Conservation (phyloP, 208 protist genomes). For the Crithidia brevicula region DNA sequence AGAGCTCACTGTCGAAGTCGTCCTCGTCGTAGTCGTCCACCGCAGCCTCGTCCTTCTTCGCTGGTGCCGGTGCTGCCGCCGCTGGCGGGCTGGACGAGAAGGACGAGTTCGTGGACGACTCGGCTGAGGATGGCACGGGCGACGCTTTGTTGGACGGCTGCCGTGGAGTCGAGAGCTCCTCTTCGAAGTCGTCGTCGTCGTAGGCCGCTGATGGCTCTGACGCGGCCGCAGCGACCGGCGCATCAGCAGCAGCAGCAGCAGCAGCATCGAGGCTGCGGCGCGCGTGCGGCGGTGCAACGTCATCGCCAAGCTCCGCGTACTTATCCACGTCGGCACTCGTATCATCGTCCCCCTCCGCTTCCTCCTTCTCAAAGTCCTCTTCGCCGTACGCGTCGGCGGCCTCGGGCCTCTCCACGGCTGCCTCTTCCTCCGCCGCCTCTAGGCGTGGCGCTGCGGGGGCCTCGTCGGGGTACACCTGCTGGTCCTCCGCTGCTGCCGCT, state of each 20-base stretch:
- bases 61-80: neutral
- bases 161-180: conserved; percentile 19
- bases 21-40: conserved; percentile 19
- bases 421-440: conserved; percentile 6
- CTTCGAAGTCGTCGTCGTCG: conserved; percentile 48
- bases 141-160: conserved; percentile 10
- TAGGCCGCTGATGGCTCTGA: conserved; percentile 17
- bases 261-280: no score
- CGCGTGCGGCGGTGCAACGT: neutral
- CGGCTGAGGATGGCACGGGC: neutral
- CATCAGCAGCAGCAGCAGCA: neutral
- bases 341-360: conserved; percentile 35
- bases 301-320: neutral
- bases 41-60: neutral
- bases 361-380: conserved; percentile 1
- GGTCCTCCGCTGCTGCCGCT: neutral
- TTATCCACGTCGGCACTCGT: conserved; percentile 6
- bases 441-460: neutral
- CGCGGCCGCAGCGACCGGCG: neutral
- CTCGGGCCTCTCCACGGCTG: neutral
- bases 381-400: conserved; percentile 1
- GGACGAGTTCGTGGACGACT: neutral
- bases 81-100: neutral
- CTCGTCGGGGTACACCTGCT: neutral
- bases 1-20: conserved; percentile 15